Base-by-base conservation (phyloP, 2,329 filamentous ascomycete genomes). In the Eutypella sp. region DNA sequence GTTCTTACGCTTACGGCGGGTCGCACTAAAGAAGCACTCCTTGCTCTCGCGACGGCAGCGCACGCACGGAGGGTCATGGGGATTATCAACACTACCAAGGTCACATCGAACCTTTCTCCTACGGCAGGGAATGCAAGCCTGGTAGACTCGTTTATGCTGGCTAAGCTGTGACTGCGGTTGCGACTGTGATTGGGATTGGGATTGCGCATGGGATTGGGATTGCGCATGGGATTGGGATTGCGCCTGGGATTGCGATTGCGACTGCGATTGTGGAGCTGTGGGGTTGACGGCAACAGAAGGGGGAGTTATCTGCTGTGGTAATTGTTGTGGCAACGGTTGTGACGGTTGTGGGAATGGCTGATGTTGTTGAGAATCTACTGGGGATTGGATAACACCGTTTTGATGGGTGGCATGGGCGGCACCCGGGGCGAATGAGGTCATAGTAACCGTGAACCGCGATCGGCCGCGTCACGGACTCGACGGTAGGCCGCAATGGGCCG, bases 1-100 rank as follows among this genome's bases (percentile, higher is more conserved):
- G 40, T 78, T 78, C 75, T 93, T 95, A 63, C 90, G 82, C 81
- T 97, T 97, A 62, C 93, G 84, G 42, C 93, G 80, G 25, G 91
- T 97, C 18, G 90, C 89, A 51, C 90, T 95, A 74, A 99, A 99
- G 76, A 86, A 95, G 73, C 93, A 99, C 60, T 96, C 86, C 67
- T 97, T 97, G 71, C 85, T 89, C 73, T 99, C 93, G 56, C 93
- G 84, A 44, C 90, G 85, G 66, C 93, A 99, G 62, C 93, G 84
- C 48, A 92, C 87, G 67, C 93, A 99, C 2, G 93, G 93, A 45
- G 92, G 92, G 58, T 95, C 89, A 67, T 91, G 84, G 20, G 93
- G 93, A 59, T 93, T 92, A 69, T 97, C 93, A 63, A 97, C 92
- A 59, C 84, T 86, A 47, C 79, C 79, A 6, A 84, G 68, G 53